These are phyloP conservation scores for Diaporthe citri DNA, from an alignment of 2,329 filamentous ascomycete genomes.

Conservation along the genomic window DNA sequence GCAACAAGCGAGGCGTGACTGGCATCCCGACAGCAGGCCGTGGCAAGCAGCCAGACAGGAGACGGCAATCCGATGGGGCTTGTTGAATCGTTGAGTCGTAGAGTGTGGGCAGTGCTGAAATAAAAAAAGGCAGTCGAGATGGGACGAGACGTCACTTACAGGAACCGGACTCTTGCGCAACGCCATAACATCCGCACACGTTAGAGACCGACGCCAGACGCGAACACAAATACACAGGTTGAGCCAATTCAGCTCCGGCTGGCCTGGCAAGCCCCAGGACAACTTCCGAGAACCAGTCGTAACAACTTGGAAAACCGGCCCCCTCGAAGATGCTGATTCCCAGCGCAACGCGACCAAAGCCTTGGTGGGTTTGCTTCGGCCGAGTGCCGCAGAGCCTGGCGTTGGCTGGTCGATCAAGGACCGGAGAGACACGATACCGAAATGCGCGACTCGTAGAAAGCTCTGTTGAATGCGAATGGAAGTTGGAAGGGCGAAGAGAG, in stretches of 20 bases:
- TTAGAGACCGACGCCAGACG: conserved; percentile 23
- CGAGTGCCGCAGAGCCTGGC: neutral
- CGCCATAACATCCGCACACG: conserved; percentile 38
- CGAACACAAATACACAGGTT: conserved; percentile 4
- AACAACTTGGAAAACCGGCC: too few species aligned
- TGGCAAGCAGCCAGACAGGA: conserved; percentile 10
- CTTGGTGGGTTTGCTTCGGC: conserved; percentile 15
- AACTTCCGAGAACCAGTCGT: neutral
- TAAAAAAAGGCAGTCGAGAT: conserved; percentile 24
- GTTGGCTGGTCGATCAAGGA: conserved; percentile 12
- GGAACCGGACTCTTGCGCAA: conserved; percentile 38
- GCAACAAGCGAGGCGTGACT: neutral
- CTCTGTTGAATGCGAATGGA: neutral
- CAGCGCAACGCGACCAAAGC: neutral
- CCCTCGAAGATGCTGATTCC: neutral
- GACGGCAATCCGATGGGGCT: conserved; percentile 24
- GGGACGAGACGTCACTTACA: conserved; percentile 40
- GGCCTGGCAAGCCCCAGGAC: neutral
- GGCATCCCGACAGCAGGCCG: neutral
- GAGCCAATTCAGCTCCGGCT: conserved; percentile 8
- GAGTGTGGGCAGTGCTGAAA: conserved; percentile 9
- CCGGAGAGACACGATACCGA: conserved; percentile 5
- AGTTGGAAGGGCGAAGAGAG: neutral
- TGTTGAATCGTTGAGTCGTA: conserved; percentile 9
- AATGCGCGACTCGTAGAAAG: neutral